Conservation (phyloP, 768 basidiomycete species). For the Suillus occidentalis region DNA sequence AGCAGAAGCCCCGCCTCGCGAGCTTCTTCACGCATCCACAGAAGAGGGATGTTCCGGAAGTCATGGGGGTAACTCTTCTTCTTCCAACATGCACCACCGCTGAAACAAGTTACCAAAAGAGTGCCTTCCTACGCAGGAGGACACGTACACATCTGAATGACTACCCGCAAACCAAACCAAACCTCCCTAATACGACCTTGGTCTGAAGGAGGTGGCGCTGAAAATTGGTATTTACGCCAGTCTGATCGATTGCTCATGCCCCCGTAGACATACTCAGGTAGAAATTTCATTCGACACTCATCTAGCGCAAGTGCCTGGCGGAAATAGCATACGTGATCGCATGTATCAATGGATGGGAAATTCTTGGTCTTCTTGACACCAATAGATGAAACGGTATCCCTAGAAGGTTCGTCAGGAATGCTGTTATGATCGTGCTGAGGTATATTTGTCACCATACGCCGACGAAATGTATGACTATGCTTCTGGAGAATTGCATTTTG, state of each 20-base stretch:
- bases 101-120: conserved; percentile 27
- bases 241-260: conserved; percentile 16
- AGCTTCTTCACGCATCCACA: conserved; percentile 29
- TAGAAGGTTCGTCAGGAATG: conserved; percentile 11
- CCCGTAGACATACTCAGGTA: conserved; percentile 22
- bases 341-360: conserved; percentile 22
- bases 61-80: neutral
- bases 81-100: neutral
- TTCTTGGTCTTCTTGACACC: conserved; percentile 30
- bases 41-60: conserved; percentile 10
- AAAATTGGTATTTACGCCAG: neutral
- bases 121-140: neutral
- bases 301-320: conserved; percentile 31
- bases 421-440: neutral
- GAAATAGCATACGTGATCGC: conserved; percentile 20
- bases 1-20: conserved; percentile 18
- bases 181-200: conserved; percentile 24
- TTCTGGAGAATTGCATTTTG: neutral
- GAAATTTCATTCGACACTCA: conserved; percentile 27
- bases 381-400: conserved; percentile 42
- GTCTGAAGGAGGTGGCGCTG: neutral
- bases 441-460: neutral
- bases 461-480: neutral
- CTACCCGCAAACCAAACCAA: conserved; percentile 31
- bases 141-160: conserved; percentile 25